Conservation (phyloP, 768 basidiomycete species). For the Leccinum disarticulatum region DNA sequence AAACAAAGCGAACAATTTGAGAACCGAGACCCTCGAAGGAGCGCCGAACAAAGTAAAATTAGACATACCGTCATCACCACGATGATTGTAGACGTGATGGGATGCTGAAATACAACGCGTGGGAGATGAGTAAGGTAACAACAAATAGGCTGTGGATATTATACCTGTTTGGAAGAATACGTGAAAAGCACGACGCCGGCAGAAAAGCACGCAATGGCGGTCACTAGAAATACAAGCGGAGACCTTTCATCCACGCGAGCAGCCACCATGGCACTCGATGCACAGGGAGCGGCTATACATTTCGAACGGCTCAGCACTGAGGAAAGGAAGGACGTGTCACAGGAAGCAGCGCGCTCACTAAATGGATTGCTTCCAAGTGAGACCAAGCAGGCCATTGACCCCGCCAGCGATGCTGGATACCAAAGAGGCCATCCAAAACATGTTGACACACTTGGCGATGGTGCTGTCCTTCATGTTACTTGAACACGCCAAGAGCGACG, state of each 20-base stretch:
- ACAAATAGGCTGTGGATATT: slow-evolving; percentile 4
- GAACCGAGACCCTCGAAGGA: neutral
- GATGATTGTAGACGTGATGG: slow-evolving; percentile 64
- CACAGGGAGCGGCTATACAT: slow-evolving; percentile 44
- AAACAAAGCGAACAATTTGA: neutral
- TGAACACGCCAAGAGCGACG: slow-evolving; percentile 47
- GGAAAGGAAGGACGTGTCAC: neutral
- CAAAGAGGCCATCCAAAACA: slow-evolving; percentile 53
- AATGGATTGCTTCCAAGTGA: slow-evolving; percentile 56
- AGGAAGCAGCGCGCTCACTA: slow-evolving; percentile 37
- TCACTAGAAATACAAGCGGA: slow-evolving; percentile 77
- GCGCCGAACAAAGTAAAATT: neutral
- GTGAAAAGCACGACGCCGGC: slow-evolving; percentile 74
- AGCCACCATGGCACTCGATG: slow-evolving; percentile 58
- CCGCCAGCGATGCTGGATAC: slow-evolving; percentile 53
- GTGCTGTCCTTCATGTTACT: slow-evolving; percentile 28
- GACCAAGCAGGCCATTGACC: slow-evolving; percentile 49
- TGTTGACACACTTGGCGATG: slow-evolving; percentile 43
- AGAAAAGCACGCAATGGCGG: slow-evolving; percentile 80
- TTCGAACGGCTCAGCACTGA: slow-evolving; percentile 3
- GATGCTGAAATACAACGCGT: slow-evolving; percentile 38
- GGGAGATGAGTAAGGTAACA: neutral
- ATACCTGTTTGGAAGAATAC: slow-evolving; percentile 68
- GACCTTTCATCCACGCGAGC: slow-evolving; percentile 78
- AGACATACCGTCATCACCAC: slow-evolving; percentile 60